Base-by-base conservation (phyloP, 495 filamentous ascomycete species). In the Penicillium taxi region DNA sequence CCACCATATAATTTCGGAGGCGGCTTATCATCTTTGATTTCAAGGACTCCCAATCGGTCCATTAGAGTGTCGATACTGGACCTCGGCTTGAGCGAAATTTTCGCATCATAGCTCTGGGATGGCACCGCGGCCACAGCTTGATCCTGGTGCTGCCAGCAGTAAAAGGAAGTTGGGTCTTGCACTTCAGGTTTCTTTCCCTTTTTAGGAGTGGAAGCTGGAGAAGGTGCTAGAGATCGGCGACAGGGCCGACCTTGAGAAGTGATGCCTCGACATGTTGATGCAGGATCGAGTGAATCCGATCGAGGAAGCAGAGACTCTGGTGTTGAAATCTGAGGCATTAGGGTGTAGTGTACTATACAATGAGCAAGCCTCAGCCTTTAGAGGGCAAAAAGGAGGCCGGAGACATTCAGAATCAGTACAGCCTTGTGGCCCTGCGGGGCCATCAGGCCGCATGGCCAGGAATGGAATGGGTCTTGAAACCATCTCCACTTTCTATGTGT, bases 111-210 rank as follows among this genome's bases (percentile, higher is more conserved):
- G 22, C 12, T 36, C n/a, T n/a, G n/a, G n/a, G n/a, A n/a, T 35
- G 42, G 32, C 17, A 16, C 12, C 0, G 39, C 37, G 2, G 46
- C 46, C 5, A 50, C 59, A 14, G 86, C 86, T 57, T 98, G 91
- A 41, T 93, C 86, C 47, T 85, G 86, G 60, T 98, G 91, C 52
- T 93, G 84, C 81, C 86, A 93, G 70, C 91, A 98, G 55, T 86
- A 98, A 37, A 74, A 77, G 19, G 71, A 71, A 7, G 72, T 59
- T 14, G 63, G 59, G 19, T 65, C 66, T 39, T 47, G 16, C 48
- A 35, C 28, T 11, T 64, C 53, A 32, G 67, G 48, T 30, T 59
- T 52, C 33, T 63, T 41, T 25, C 53, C 59, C 49, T 63, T 58
- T 40, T 50, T 55, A 15, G 56, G 55, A 1, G 51, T 52, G 21